Base-by-base conservation (phyloP, 345 rosid genomes). In the Toxicodendron radicans region DNA sequence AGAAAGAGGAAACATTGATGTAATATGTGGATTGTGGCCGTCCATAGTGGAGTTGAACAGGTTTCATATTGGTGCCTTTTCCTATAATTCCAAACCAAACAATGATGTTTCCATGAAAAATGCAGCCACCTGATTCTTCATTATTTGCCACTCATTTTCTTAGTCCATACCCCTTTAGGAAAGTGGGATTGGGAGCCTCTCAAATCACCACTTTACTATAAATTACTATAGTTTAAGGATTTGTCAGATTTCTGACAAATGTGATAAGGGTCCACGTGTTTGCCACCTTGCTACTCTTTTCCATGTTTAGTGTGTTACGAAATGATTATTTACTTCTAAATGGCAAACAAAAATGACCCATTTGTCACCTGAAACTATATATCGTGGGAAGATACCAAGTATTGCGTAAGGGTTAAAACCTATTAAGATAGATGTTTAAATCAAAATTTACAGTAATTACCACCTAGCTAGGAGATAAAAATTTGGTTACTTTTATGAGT, bases 131-230 rank as follows among this genome's bases (percentile, higher is more conserved):
- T 0, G 1, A 24, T 24, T 24, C 62, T 66, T 41, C 56, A 66
- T 70, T 51, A 73, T 72, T 81, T 21, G 33, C 70, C 80, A 70
- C 59, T 52, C 32, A 64, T 27, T 63, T 83, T 80, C 89, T 71
- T 86, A 83, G 93, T 92, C 79, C 87, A 83, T 90, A 64, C 93
- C 80, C 76, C 75, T 81, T 88, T 81, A 12, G 95, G 93, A 82
- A 88, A 82, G 84, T 79, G 88, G 78, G 71, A 48, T n/a, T n/a
- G n/a, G n/a, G 71, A 48, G 18, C 61, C 46, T 38, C 43, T 38
- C 71, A 63, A 73, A 54, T 79, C 58, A 24, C 27, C 27, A 24
- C 27, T 24, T 24, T 24, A 24, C 27, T 60, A 57, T 60, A 62
- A 51, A 38, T 79, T 41, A 65, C 61, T 63, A 73, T 61, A 21